Conservation (phyloP, 2,329 filamentous ascomycete genomes). For the Diaporthe destruens region DNA sequence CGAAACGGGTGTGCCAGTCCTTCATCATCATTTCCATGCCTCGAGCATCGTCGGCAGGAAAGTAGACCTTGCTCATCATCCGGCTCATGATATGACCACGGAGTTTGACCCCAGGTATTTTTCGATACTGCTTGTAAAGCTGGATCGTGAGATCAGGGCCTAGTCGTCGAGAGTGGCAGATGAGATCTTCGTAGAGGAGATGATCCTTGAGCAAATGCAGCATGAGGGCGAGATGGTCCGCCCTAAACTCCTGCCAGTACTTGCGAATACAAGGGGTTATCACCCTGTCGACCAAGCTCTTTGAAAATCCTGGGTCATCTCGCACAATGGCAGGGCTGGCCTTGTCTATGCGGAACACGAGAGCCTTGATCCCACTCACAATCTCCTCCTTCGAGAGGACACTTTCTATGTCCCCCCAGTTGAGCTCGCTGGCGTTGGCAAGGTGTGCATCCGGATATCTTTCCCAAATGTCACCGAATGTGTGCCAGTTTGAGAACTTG, state of each 20-base stretch:
- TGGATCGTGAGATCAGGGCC: conserved; percentile 52
- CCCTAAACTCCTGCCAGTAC: conserved; percentile 37
- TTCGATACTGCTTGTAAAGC: conserved; percentile 62
- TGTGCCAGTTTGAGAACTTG: conserved; percentile 24
- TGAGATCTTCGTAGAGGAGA: conserved; percentile 58
- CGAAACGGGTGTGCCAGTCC: conserved; percentile 61
- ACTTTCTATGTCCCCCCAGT: conserved; percentile 34
- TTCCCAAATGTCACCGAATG: conserved; percentile 37
- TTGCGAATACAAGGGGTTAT: conserved; percentile 33
- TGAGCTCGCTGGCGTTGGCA: conserved; percentile 20
- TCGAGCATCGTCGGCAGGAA: conserved; percentile 51
- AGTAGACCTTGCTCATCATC: conserved; percentile 59
- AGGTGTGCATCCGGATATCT: conserved; percentile 33
- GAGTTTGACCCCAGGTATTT: conserved; percentile 55
- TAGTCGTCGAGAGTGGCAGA: conserved; percentile 44
- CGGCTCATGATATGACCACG: conserved; percentile 55
- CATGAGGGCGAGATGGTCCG: conserved; percentile 51
- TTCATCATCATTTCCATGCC: conserved; percentile 61
- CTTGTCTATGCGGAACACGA: conserved; percentile 25
- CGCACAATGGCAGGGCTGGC: not conserved
- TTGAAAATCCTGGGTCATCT: conserved; percentile 18
- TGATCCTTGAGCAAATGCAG: conserved; percentile 56
- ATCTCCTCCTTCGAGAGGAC: conserved; percentile 19
- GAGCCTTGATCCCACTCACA: conserved; percentile 14
- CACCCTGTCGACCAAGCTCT: conserved; percentile 35